These are phyloP conservation scores for Yamadazyma spencermartinsiae DNA, from an alignment of 1,139 yeast genomes.

Conservation along the genomic window DNA sequence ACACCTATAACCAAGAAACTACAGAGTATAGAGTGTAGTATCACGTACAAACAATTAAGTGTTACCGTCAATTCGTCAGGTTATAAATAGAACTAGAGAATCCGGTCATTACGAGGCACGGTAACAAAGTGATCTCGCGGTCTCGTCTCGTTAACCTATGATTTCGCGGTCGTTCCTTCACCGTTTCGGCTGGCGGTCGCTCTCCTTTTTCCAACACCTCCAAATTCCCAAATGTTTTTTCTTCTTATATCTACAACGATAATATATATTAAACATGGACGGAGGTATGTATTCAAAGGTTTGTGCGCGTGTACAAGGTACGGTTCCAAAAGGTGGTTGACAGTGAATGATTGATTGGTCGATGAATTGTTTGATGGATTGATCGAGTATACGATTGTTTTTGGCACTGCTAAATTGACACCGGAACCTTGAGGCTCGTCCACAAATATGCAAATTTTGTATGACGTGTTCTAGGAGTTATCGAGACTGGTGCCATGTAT, in stretches of 20 bases:
- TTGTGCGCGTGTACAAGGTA: no score
- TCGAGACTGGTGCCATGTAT: no score
- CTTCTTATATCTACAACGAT: conserved; percentile 2
- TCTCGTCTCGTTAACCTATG: neutral
- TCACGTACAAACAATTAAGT: neutral
- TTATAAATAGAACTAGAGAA: neutral
- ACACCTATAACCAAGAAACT: no score
- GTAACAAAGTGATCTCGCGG: neutral
- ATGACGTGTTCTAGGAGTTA: no score
- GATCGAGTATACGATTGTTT: no score
- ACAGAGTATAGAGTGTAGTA: no score
- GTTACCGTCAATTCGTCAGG: neutral
- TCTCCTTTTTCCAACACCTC: conserved; percentile 3
- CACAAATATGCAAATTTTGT: no score
- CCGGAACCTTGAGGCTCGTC: no score
- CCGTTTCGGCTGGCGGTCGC: neutral
- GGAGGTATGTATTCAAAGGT: conserved; percentile 44
- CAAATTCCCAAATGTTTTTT: conserved; percentile 2
- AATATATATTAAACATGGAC: conserved; percentile 33
- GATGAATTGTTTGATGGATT: no score
- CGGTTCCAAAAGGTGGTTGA: no score
- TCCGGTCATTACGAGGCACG: neutral
- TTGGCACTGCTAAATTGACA: no score
- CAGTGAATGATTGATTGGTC: no score
- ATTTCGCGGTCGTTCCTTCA: neutral